A percentile compares a stretch with the other conserved stretches of the same genome.
Evolutionary conservation across 805 yeast genomes (phyloP).

Genomic region (Saccharomycodes ludwigii): DNA sequence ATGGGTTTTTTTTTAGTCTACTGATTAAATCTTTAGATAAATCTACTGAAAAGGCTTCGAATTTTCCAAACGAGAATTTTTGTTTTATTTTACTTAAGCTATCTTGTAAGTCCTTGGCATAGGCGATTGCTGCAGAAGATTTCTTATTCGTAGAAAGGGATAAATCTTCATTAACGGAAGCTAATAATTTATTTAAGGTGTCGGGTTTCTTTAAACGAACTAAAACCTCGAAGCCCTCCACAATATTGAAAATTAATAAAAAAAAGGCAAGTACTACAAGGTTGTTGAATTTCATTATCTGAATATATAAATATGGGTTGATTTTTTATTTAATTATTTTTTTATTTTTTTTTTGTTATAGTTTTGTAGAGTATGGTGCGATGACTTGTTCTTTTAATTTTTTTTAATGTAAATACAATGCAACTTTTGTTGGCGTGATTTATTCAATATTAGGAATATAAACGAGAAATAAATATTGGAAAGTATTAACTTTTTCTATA

Average conservation of each 20-base stretch:
- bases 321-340: no score
- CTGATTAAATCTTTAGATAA: slow-evolving; percentile 37
- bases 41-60: slow-evolving; percentile 58
- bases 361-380: no score
- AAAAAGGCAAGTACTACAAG: neutral
- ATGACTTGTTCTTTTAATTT: no score
- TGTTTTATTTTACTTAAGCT: slow-evolving; percentile 30
- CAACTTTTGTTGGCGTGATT: no score
- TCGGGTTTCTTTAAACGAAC: slow-evolving; percentile 40
- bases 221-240: slow-evolving; percentile 26
- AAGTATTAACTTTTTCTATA: no score
- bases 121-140: slow-evolving; percentile 27
- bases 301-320: neutral
- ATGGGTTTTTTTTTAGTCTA: slow-evolving; percentile 41
- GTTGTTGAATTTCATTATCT: neutral
- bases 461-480: no score
- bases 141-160: slow-evolving; percentile 7
- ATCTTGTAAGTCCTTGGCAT: slow-evolving; percentile 31
- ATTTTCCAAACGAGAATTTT: slow-evolving; percentile 53
- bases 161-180: neutral
- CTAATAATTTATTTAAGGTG: slow-evolving; percentile 34
- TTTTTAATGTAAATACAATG: no score
- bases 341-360: no score
- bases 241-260: slow-evolving; percentile 1
- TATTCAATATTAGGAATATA: no score